Evolutionary conservation across 202 grass and related monocot species (phyloP).

Genomic region (Miscanthus sacchariflorus): DNA sequence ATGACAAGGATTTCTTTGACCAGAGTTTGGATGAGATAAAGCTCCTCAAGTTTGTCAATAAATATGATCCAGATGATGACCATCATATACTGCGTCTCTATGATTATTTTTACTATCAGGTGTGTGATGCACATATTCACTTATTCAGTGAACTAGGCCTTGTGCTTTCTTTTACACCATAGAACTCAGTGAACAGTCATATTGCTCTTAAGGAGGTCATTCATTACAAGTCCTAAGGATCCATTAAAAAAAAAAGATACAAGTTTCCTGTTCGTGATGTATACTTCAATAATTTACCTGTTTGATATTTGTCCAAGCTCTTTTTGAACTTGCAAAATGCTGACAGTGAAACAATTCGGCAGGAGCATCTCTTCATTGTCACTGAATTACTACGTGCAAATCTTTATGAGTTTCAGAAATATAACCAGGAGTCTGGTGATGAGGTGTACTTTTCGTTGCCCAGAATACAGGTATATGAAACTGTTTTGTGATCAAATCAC

Average conservation of each 20-base stretch:
- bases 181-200: constrained; percentile 26
- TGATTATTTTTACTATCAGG: constrained; percentile 98
- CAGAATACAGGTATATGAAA: constrained; percentile 87
- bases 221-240: constrained; percentile 20
- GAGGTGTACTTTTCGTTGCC: constrained; percentile 86
- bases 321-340: constrained; percentile 29
- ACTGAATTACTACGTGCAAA: constrained; percentile 92
- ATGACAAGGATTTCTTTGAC: constrained; percentile 98
- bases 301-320: constrained; percentile 21
- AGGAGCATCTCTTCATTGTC: constrained; percentile 99
- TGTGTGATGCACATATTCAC: constrained; percentile 40
- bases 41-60: constrained; percentile 97
- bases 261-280: background rate
- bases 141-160: constrained; percentile 29
- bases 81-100: constrained; percentile 87
- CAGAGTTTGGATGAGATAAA: constrained; percentile 99
- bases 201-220: background rate
- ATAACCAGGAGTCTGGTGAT: constrained; percentile 82
- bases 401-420: constrained; percentile 99
- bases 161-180: constrained; percentile 14
- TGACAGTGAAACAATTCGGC: constrained; percentile 44
- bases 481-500: constrained; percentile 31
- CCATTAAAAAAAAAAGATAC: background rate
- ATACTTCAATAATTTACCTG: constrained; percentile 23
- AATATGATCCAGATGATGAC: constrained; percentile 83